phyloP scores from a whole-genome alignment of 257 asterid genomes.

The Lithospermum erythrorhizon region DNA sequence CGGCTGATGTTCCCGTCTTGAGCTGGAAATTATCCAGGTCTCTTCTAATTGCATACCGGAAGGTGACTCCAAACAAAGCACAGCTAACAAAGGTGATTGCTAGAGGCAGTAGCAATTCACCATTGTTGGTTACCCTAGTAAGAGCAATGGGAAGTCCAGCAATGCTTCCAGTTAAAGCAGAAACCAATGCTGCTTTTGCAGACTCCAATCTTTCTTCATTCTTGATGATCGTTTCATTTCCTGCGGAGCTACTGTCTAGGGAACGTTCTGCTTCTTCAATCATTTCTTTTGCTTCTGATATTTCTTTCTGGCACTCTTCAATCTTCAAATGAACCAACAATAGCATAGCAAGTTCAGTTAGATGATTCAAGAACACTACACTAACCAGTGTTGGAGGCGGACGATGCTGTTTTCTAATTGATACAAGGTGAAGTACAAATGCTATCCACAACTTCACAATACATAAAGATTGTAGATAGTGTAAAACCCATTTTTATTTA shows the following conservation, averaged over 20 bases:
- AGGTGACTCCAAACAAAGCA: conserved; percentile 82
- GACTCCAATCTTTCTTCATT: conserved; percentile 67
- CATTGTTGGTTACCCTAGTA: conserved; percentile 30
- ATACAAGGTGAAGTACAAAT: too few relatives aligned
- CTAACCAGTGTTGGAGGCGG: too few relatives aligned
- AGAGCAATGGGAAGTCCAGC: conserved; percentile 64
- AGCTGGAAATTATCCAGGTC: conserved; percentile 73
- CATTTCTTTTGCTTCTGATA: conserved; percentile 71
- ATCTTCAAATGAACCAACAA: conserved; percentile 32
- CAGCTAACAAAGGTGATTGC: conserved; percentile 64
- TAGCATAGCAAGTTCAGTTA: background rate
- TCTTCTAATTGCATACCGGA: conserved; percentile 73
- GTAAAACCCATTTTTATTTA: too few relatives aligned
- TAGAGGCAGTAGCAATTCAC: conserved; percentile 53
- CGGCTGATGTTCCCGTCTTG: conserved; percentile 78
- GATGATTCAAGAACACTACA: background rate
- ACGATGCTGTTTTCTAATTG: too few relatives aligned
- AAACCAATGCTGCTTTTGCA: conserved; percentile 58
- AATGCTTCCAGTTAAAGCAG: conserved; percentile 65
- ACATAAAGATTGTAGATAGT: too few relatives aligned
- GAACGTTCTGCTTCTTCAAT: conserved; percentile 73
- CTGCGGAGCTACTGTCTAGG: conserved; percentile 14
- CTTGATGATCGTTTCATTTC: conserved; percentile 22
- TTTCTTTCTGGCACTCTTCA: conserved; percentile 86
- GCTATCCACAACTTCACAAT: too few relatives aligned